A percentile compares a stretch with the other conserved stretches of the same genome.
Conservation (phyloP, 1,284 basidiomycete species). For the Agaricales sp. region DNA sequence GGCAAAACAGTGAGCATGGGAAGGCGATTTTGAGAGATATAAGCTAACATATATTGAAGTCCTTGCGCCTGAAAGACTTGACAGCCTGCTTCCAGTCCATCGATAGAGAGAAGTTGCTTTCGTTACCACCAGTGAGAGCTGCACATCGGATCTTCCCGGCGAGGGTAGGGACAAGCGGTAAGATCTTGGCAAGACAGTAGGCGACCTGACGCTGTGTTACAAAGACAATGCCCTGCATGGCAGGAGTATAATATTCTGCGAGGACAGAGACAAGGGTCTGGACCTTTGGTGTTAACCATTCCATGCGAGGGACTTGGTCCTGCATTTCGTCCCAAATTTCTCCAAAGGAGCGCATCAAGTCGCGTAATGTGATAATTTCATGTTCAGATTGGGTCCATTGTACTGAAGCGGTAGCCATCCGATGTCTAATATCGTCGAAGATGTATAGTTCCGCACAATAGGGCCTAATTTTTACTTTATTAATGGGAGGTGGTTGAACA, state of each 20-base stretch:
- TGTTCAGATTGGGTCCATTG: background rate
- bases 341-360: background rate
- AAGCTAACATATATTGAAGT: constrained; percentile 58
- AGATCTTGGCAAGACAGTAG: constrained; percentile 51
- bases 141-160: constrained; percentile 47
- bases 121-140: constrained; percentile 63
- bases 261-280: constrained; percentile 49
- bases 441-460: constrained; percentile 37
- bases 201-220: constrained; percentile 77
- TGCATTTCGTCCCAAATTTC: background rate
- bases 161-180: constrained; percentile 48
- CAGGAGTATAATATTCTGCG: constrained; percentile 36
- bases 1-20: constrained; percentile 6
- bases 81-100: constrained; percentile 54
- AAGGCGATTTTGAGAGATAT: constrained; percentile 6
- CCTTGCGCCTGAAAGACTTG: constrained; percentile 49
- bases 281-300: constrained; percentile 69
- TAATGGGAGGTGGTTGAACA: background rate
- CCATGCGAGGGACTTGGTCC: constrained; percentile 27
- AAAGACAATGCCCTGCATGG: constrained; percentile 76
- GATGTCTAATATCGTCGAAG: background rate
- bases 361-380: background rate
- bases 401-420: background rate
- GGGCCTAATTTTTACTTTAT: constrained; percentile 28
- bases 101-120: constrained; percentile 27